A percentile compares a stretch with the other conserved stretches of the same genome.
Evolutionary conservation across 2,329 filamentous ascomycete genomes (phyloP).

Genomic region (Lachnellula subtilissima): DNA sequence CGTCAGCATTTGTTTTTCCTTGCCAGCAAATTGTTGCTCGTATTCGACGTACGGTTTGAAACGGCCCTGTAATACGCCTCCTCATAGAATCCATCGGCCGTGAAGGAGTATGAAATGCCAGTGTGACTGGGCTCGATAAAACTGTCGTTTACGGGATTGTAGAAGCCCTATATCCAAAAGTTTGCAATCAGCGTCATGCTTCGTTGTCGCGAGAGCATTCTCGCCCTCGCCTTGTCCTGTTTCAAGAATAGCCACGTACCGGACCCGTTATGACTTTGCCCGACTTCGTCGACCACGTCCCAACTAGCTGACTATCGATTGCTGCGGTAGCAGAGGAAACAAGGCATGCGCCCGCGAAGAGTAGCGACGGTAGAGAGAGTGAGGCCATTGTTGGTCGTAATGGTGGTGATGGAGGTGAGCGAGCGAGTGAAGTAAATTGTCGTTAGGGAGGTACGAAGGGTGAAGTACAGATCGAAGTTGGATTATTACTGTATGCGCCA

Average conservation of each 20-base stretch:
- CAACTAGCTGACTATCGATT: conserved; percentile 49
- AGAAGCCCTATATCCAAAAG: conserved; percentile 52
- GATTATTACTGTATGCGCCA: too few relatives aligned
- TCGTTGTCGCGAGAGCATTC: too few relatives aligned
- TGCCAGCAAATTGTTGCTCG: background rate
- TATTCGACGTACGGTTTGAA: conserved; percentile 54
- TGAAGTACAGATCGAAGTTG: conserved; percentile 3
- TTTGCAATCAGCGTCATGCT: conserved; percentile 8
- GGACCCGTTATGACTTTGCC: conserved; percentile 64
- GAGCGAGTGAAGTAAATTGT: conserved; percentile 1
- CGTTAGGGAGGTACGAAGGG: background rate
- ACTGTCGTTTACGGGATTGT: conserved; percentile 60
- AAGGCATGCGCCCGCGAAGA: conserved; percentile 29
- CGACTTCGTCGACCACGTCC: conserved; percentile 70
- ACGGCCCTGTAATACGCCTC: conserved; percentile 65
- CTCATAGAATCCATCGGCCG: conserved; percentile 62
- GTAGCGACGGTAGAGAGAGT: conserved; percentile 32
- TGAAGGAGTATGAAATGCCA: conserved; percentile 72
- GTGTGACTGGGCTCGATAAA: conserved; percentile 62
- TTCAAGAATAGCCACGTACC: conserved; percentile 42
- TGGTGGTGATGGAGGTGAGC: conserved; percentile 3
- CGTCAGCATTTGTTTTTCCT: background rate
- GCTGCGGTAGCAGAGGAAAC: conserved; percentile 34
- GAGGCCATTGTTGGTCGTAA: conserved; percentile 25
- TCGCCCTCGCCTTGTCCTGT: conserved; percentile 3